phyloP scores from a whole-genome alignment of 306 rosid genomes.

The Pyrus pyrifolia region DNA sequence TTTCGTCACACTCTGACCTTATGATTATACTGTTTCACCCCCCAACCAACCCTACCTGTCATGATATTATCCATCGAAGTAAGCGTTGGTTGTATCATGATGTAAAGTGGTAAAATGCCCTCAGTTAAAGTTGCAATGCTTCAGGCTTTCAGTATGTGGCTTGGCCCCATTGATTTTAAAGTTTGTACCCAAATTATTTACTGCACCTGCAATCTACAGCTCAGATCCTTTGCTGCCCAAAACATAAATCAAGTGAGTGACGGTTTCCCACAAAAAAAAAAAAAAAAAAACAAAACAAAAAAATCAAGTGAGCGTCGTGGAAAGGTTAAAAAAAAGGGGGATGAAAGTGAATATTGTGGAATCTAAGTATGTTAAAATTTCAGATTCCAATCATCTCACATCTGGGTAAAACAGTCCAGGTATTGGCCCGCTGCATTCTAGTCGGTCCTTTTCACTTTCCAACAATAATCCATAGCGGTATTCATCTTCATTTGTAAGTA shows the following conservation, averaged over 20 bases:
- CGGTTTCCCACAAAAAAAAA: too few relatives aligned
- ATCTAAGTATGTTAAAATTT: neutral
- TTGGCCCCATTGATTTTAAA: neutral
- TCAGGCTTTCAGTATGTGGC: neutral
- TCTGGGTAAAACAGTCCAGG: too few relatives aligned
- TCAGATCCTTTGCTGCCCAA: conserved; percentile 1
- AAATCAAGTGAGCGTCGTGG: neutral
- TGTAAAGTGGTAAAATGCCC: neutral
- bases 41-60: neutral
- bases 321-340: too few relatives aligned
- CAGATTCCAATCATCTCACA: neutral
- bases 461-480: too few relatives aligned
- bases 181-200: neutral
- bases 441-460: neutral
- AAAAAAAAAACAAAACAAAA: too few relatives aligned
- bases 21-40: conserved; percentile 16
- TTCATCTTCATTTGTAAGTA: too few relatives aligned
- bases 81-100: conserved; percentile 1
- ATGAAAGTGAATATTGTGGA: neutral
- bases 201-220: neutral
- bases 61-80: conserved; percentile 15
- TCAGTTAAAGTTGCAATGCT: neutral
- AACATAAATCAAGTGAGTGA: too few relatives aligned
- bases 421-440: too few relatives aligned
- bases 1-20: conserved; percentile 6